Evolutionary conservation across 2,329 filamentous ascomycete genomes (phyloP).

Genomic region (Phaeosphaeriaceae sp.): DNA sequence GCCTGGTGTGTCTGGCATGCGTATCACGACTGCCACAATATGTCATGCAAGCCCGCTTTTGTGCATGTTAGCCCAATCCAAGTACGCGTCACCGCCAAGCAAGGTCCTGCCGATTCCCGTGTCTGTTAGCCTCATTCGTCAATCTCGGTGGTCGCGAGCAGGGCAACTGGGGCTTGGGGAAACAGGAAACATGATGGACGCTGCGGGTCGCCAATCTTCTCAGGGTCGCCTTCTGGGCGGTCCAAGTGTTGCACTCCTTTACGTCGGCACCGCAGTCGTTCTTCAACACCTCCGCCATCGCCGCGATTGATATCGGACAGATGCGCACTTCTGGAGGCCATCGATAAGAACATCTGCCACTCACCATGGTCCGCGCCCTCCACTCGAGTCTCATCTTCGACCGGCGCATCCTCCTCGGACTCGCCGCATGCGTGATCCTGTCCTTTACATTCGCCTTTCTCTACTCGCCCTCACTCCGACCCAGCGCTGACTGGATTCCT

Average conservation of each 20-base stretch:
- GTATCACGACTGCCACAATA: not conserved
- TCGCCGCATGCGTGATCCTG: constrained; percentile 28
- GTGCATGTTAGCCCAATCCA: not conserved
- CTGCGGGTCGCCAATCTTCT: constrained; percentile 2
- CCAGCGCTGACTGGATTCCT: constrained; percentile 35
- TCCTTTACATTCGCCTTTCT: constrained; percentile 35
- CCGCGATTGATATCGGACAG: constrained; percentile 4
- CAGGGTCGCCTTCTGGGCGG: not conserved
- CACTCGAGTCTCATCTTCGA: constrained; percentile 37
- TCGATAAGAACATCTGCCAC: constrained; percentile 2
- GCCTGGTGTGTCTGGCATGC: not conserved
- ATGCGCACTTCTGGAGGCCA: constrained; percentile 16
- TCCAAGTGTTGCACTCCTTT: not conserved
- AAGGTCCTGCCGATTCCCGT: constrained; percentile 5
- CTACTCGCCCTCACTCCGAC: constrained; percentile 32
- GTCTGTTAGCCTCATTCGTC: constrained; percentile 6
- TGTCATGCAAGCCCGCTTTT: not conserved
- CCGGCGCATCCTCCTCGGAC: constrained; percentile 30
- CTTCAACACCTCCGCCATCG: too few relatives aligned
- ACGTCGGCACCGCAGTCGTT: not conserved
- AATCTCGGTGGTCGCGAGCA: constrained; percentile 6
- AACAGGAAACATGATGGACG: not conserved
- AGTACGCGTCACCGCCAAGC: constrained; percentile 8
- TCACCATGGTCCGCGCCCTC: constrained; percentile 28
- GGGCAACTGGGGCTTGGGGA: constrained; percentile 3